Conservation (phyloP, 1,284 basidiomycete species). For the Irpex rosettiformis region DNA sequence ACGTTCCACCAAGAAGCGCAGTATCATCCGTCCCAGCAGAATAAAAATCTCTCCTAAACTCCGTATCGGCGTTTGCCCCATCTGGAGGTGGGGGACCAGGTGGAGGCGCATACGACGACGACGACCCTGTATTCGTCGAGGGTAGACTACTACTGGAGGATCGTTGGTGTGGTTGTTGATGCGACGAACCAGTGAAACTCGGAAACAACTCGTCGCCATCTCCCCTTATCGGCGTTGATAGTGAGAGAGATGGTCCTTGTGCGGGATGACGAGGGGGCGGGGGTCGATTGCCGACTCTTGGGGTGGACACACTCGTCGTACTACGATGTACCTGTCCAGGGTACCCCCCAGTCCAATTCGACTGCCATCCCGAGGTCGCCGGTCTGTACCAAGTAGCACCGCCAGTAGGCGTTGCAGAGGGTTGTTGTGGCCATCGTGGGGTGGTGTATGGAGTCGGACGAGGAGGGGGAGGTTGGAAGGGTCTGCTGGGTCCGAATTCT, state of each 20-base stretch:
- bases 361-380: neutral
- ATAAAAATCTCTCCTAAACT: slow-evolving; percentile 58
- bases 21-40: slow-evolving; percentile 33
- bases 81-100: neutral
- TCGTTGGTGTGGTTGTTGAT: too few species aligned
- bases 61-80: slow-evolving; percentile 13
- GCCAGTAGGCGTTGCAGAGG: slow-evolving; percentile 2
- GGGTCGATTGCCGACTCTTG: slow-evolving; percentile 1
- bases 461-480: slow-evolving; percentile 49
- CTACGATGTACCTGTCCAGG: slow-evolving; percentile 16
- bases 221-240: too few species aligned
- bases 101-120: neutral
- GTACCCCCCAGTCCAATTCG: slow-evolving; percentile 16
- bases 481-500: slow-evolving; percentile 56
- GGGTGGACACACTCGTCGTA: neutral
- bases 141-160: too few species aligned
- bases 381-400: slow-evolving; percentile 1
- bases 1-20: slow-evolving; percentile 17
- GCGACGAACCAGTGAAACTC: neutral
- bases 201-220: neutral
- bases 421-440: slow-evolving; percentile 14
- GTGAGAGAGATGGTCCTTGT: neutral
- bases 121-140: neutral
- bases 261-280: slow-evolving; percentile 23
- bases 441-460: neutral